Evolutionary conservation across 1,139 yeast genomes (phyloP), one percentile per base, ranked within the genome.

Genomic region (Suhomyces taliae): DNA sequence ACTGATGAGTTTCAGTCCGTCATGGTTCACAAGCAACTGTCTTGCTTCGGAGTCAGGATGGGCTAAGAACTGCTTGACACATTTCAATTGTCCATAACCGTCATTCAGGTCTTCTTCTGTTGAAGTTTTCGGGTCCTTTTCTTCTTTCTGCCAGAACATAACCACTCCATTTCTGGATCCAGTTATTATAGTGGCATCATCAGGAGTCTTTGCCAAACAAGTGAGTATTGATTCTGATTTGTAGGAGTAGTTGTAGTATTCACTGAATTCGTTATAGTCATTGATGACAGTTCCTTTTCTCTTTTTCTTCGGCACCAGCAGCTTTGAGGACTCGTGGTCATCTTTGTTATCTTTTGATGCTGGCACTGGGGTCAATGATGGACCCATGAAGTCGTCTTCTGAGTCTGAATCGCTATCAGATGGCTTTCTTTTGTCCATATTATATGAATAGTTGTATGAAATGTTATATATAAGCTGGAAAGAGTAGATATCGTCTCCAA

Each of bases 161-260:
- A 76, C 57, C 19, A 56, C 49, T 1, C 81, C 81, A 45, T 73
- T 76, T 27, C 41, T 50, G n/a, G 73, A 66, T 2, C 75, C 72
- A 0, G 74, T 61, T 9, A 69, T 60, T 2, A 74, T 47, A 36
- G 67, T 54, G 26, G 43, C 11, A 27, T 52, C 52, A 29, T 50
- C 48, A n/a, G 44, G 48, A 3, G 52, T 46, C 12, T 45, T 42
- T 10, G 52, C 40, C 34, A 55, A 29, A 9, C 45, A 46, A 3
- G 55, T 50, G 27, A 53, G 27, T 29, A 35, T 34, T 7, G 53
- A 42, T 31, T 53, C 53, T 31, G 46, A 44, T 33, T 46, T 46
- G 42, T 49, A 52, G 26, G 54, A 51, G 14, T 43, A 46, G 37
- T 45, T 48, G 46, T 53, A 53, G 29, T 19, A 33, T 10, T 32